Base-by-base conservation (phyloP, 306 rosid species). In the Quercus parvula region DNA sequence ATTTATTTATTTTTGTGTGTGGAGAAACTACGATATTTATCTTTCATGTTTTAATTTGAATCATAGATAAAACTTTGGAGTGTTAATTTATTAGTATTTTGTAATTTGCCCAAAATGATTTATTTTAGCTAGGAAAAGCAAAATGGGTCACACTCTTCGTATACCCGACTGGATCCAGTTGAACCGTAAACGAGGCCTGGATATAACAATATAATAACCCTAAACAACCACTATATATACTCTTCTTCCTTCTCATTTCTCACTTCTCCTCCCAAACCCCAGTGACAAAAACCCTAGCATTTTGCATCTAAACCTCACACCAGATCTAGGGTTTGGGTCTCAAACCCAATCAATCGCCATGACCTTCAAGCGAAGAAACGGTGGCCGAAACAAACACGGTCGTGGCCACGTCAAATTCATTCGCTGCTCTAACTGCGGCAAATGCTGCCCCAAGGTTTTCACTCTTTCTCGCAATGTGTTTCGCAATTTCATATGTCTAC, bases 331-430 rank as follows among this genome's bases (percentile, higher is more conserved):
- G 44, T 63, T 28, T 27, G 20, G 13, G 35, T 28, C 18, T 64
- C 44, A 31, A 18, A 64, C 18, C n/a, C 20, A 49, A 49, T 35
- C 24, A 30, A 64, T 64, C 46, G 7, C 70, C 24, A 64, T 64
- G 70, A 92, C 99, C 30, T 94, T 94, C 88, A 94, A 94, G 92
- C 82, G 97, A 63, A 92, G 99, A 86, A 94, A 94, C 5, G 97
- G 99, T 7, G 99, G 99, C 25, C 89, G 97, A 38, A 94, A 92
- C 91, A 92, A 92, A 87, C 95, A 92, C 17, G 99, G 99, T 11
- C 98, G 97, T 28, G 99, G 97, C 55, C 99, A 95, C n/a, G 94
- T 89, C 56, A 91, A 91, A 71, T 95, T 95, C 87, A 89, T 92
- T 27, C 89, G 95, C 51, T 92, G 97, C 85, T 92, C 97, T 69